Evolutionary conservation across 805 yeast genomes (phyloP).

Genomic region (Helenozyma rhizophorensis): DNA sequence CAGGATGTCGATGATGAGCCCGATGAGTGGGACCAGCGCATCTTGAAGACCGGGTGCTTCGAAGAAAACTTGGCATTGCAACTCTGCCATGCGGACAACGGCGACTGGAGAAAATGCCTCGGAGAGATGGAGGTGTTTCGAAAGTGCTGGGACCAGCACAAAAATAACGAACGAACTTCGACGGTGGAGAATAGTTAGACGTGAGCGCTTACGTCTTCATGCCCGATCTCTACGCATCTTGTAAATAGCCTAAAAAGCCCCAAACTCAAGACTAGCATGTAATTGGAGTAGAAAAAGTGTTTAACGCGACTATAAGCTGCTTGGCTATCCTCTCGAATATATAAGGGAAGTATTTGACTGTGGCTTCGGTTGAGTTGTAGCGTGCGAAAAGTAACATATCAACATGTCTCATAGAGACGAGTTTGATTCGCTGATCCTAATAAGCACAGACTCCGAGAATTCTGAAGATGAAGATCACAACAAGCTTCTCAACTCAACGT

Average conservation of each 20-base stretch:
- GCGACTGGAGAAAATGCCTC: conserved; percentile 67
- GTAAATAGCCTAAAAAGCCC: neutral
- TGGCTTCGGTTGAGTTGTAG: too few relatives aligned
- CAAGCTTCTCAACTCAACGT: too few relatives aligned
- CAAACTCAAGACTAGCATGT: too few relatives aligned
- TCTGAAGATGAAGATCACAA: too few relatives aligned
- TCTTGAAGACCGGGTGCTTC: conserved; percentile 70
- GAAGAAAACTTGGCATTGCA: conserved; percentile 68
- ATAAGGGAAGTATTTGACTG: too few relatives aligned
- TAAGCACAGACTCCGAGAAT: too few relatives aligned
- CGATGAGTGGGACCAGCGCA: conserved; percentile 74
- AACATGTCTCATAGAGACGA: too few relatives aligned
- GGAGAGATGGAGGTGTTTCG: conserved; percentile 59
- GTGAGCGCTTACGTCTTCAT: neutral
- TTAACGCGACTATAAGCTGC: too few relatives aligned
- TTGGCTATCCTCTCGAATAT: too few relatives aligned
- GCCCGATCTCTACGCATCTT: neutral
- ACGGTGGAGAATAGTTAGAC: conserved; percentile 30
- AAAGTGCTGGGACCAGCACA: conserved; percentile 58
- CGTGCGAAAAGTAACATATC: too few relatives aligned
- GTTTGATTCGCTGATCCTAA: too few relatives aligned
- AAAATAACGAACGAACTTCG: conserved; percentile 47
- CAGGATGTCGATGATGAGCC: conserved; percentile 69
- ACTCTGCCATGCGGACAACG: conserved; percentile 75
- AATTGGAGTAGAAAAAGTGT: too few relatives aligned